These are phyloP conservation scores for Fusarium xyrophilum DNA, from an alignment of 2,329 filamentous ascomycete species.

Conservation along the genomic window DNA sequence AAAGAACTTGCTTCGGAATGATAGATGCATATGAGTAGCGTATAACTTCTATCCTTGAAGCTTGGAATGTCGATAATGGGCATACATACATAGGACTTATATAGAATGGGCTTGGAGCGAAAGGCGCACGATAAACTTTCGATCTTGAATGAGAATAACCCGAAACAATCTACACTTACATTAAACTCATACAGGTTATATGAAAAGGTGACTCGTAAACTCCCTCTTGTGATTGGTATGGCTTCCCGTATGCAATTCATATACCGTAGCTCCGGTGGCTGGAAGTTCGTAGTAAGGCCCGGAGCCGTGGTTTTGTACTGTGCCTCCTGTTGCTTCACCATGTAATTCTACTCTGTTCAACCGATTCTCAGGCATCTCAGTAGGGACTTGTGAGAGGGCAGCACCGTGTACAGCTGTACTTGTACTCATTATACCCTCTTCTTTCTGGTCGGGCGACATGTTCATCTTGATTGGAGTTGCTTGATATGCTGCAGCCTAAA, in stretches of 20 bases:
- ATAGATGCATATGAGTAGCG: rapidly evolving
- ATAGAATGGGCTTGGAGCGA: rapidly evolving
- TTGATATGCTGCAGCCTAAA: no score
- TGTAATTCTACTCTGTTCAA: neutral
- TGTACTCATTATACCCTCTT: neutral
- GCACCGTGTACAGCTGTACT: no score
- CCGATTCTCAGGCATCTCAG: neutral
- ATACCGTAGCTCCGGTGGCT: neutral
- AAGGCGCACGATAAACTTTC: rapidly evolving
- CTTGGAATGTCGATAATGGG: no score
- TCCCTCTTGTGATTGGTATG: neutral
- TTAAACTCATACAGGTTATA: neutral
- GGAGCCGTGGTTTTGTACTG: no score
- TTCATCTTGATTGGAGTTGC: no score
- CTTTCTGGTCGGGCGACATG: no score
- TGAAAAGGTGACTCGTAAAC: neutral
- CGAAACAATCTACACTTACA: neutral
- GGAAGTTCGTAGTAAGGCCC: neutral
- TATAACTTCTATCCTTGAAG: rapidly evolving
- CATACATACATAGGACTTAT: no score
- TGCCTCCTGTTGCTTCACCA: neutral
- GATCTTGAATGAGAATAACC: no score
- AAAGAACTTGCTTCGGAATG: rapidly evolving
- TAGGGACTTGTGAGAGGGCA: rapidly evolving
- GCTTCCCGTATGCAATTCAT: neutral